phyloP scores from a whole-genome alignment of 192 early-diverging fungal species.

The Neocallimastix lanati region DNA sequence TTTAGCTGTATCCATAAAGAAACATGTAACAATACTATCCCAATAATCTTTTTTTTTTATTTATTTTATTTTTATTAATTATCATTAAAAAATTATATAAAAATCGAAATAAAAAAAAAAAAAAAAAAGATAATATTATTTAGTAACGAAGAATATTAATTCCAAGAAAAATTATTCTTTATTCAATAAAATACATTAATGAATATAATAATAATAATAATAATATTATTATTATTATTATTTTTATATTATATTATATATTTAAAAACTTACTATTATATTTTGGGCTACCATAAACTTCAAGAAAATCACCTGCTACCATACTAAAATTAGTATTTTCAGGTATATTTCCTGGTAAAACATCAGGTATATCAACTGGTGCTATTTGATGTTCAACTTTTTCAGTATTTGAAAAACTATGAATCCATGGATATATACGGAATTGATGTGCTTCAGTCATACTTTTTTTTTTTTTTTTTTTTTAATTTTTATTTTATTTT shows the following conservation, averaged over 20 bases:
- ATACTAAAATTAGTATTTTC: constrained; percentile 69
- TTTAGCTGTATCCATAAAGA: constrained; percentile 94
- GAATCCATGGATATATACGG: constrained; percentile 77
- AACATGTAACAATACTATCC: constrained; percentile 86
- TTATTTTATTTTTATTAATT: too few relatives aligned
- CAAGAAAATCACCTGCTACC: constrained; percentile 92
- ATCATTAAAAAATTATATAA: too few relatives aligned
- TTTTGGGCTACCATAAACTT: constrained; percentile 51
- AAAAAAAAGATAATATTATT: too few relatives aligned
- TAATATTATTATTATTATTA: not conserved
- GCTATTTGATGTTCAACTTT: constrained; percentile 37
- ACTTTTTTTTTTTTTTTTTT: constrained; percentile 16
- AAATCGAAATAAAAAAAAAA: too few relatives aligned
- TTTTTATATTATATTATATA: not conserved
- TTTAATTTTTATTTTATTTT: too few relatives aligned
- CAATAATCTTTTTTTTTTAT: constrained; percentile 34
- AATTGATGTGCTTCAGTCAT: constrained; percentile 21
- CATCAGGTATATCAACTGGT: constrained; percentile 64
- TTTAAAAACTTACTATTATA: too few relatives aligned
- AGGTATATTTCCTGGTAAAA: constrained; percentile 46
- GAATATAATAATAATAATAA: not conserved
- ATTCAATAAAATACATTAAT: too few relatives aligned
- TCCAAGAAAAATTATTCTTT: too few relatives aligned
- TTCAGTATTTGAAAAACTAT: constrained; percentile 70
- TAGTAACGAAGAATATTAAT: too few relatives aligned